Conservation (phyloP, 2,329 filamentous ascomycete species). For the Colletotrichum sp. region DNA sequence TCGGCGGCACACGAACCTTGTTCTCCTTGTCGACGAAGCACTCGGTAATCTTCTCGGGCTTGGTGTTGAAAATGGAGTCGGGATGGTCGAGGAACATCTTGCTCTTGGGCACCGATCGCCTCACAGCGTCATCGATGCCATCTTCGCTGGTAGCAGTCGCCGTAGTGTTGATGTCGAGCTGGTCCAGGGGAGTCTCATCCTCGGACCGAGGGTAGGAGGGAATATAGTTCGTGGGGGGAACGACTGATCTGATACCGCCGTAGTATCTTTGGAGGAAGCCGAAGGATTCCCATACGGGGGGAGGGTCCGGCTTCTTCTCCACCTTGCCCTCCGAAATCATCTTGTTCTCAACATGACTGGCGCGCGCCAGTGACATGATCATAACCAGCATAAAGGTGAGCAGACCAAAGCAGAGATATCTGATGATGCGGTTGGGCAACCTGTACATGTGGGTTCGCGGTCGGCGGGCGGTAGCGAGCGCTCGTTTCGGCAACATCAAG, state of each 20-base stretch:
- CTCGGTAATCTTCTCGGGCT: constrained; percentile 64
- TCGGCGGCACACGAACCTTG: constrained; percentile 68
- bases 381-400: constrained; percentile 75
- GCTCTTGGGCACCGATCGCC: constrained; percentile 47
- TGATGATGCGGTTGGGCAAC: constrained; percentile 74
- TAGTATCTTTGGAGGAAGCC: constrained; percentile 88
- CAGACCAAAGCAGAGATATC: constrained; percentile 78
- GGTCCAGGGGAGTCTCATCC: constrained; percentile 58
- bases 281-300: constrained; percentile 83
- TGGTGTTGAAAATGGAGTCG: constrained; percentile 36
- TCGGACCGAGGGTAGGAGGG: constrained; percentile 80
- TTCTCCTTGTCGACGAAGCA: constrained; percentile 79
- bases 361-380: constrained; percentile 75
- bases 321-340: constrained; percentile 61
- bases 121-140: constrained; percentile 30
- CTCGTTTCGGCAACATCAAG: constrained; percentile 49
- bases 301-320: constrained; percentile 64
- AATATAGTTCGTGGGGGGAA: constrained; percentile 67
- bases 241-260: constrained; percentile 79
- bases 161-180: constrained; percentile 40
- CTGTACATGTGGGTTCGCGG: constrained; percentile 56
- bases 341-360: constrained; percentile 73
- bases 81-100: constrained; percentile 55
- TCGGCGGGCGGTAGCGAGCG: constrained; percentile 32
- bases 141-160: constrained; percentile 23